Percentiles rank a stretch among this genome's conserved stretches.
Evolutionary conservation across 1,284 basidiomycete species (phyloP).

Genomic region (Leccinum brunneo-olivaceum): DNA sequence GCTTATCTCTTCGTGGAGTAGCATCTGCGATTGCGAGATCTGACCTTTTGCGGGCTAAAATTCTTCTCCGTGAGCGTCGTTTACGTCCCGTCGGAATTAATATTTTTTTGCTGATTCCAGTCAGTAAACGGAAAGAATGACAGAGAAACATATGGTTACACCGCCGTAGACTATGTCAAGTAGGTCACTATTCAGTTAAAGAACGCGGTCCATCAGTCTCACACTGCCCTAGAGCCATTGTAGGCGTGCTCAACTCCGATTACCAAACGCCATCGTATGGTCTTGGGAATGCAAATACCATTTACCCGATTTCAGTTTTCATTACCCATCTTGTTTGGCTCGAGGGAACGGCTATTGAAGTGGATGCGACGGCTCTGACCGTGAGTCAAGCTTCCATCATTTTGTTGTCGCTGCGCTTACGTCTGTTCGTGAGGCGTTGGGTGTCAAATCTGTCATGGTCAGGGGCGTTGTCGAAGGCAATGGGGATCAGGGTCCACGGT

Average conservation of each 20-base stretch:
- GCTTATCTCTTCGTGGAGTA: slow-evolving; percentile 80
- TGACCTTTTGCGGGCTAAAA: slow-evolving; percentile 66
- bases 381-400: slow-evolving; percentile 39
- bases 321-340: slow-evolving; percentile 83
- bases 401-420: slow-evolving; percentile 2
- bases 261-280: slow-evolving; percentile 47
- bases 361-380: slow-evolving; percentile 55
- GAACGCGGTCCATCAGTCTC: slow-evolving; percentile 6
- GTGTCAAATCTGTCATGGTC: slow-evolving; percentile 54
- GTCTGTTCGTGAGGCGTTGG: slow-evolving; percentile 39
- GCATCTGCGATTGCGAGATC: slow-evolving; percentile 77
- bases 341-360: slow-evolving; percentile 50
- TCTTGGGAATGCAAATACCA: slow-evolving; percentile 52
- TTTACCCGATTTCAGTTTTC: slow-evolving; percentile 65
- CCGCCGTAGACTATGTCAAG: slow-evolving; percentile 79
- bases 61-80: slow-evolving; percentile 65
- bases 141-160: slow-evolving; percentile 84
- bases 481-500: slow-evolving; percentile 33
- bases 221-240: slow-evolving; percentile 51
- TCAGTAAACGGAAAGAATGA: slow-evolving; percentile 87
- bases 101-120: slow-evolving; percentile 4
- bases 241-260: slow-evolving; percentile 60
- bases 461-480: slow-evolving; percentile 12
- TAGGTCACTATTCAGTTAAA: slow-evolving; percentile 30
- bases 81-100: neutral